Evolutionary conservation across 495 filamentous ascomycete species (phyloP), one percentile per base, ranked within the genome.

Genomic region (Neurospora cerealis): DNA sequence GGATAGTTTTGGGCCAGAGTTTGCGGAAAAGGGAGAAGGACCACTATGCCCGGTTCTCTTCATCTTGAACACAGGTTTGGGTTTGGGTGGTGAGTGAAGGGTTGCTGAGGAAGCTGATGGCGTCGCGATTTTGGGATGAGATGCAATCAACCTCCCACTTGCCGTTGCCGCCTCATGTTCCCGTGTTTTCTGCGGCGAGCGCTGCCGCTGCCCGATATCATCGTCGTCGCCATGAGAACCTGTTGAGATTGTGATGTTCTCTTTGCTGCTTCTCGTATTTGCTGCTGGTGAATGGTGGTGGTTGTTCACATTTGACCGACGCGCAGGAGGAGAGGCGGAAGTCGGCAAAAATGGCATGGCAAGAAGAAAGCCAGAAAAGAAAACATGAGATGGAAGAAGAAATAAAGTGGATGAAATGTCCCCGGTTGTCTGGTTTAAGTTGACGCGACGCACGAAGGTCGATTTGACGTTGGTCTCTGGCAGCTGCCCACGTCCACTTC

Each of bases 21-120:
- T 62, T 62, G 54, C 36, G 19, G 72, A 71, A 32, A 69, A 21
- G 3, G 76, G 71, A 21, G 66, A 78, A 21, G 71, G 46, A 0
- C 76, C 71, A 28, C 69, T 73, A 40, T 74, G 69, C 0, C 76
- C 76, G 10, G 74, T 78, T 34, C 76, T 70, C 46, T 44, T 74
- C 74, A 78, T 74, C 42, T 76, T 78, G 71, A 74, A 73, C 2
- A 77, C 41, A 2, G 76, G 74, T 38, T 75, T 46, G 15, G 54
- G 54, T 66, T 66, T 66, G 24, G 54, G 54, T 62, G 54, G 54
- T 34, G 54, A 54, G 48, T 54, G 48, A 54, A 24, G 10, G 48
- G 9, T 28, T 54, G 46, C 46, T 24, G 46, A 54, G 21, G 46
- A 17, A 8, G 4, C 13, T 28, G 13, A 62, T 62, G 28, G 28